Percentiles rank a stretch among this genome's conserved stretches.
Conservation (phyloP, 768 basidiomycete genomes). For the Multifurca ochricompacta region DNA sequence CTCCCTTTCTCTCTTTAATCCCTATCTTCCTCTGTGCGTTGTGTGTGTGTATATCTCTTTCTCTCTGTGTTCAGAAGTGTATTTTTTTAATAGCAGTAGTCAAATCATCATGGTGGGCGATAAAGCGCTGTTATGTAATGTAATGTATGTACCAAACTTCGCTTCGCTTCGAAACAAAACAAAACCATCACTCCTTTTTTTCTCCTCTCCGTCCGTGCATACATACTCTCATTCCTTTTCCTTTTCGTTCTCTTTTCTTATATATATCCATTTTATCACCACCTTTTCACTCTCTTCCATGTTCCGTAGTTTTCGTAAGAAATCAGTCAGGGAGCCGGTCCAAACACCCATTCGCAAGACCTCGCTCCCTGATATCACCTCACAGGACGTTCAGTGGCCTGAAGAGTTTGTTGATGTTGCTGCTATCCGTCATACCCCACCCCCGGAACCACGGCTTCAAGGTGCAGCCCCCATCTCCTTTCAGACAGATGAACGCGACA, state of each 20-base stretch:
- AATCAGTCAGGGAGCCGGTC: conserved; percentile 45
- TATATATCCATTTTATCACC: neutral
- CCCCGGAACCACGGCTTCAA: conserved; percentile 35
- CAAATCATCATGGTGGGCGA: neutral
- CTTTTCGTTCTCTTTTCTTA: conserved; percentile 4
- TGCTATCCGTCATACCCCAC: conserved; percentile 45
- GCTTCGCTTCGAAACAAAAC: too few relatives aligned
- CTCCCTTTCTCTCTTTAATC: neutral
- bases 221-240: neutral
- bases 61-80: too few relatives aligned
- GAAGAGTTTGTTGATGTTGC: conserved; percentile 71
- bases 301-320: conserved; percentile 67
- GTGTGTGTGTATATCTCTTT: too few relatives aligned
- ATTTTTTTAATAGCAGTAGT: too few relatives aligned
- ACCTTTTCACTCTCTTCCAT: conserved; percentile 32
- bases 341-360: conserved; percentile 51
- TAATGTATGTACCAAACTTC: conserved; percentile 6
- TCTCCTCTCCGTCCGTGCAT: neutral
- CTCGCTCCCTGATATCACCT: conserved; percentile 68
- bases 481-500: conserved; percentile 39
- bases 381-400: conserved; percentile 79
- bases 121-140: conserved; percentile 9
- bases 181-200: conserved; percentile 3
- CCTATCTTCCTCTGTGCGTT: too few relatives aligned
- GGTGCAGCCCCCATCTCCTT: conserved; percentile 70